Conservation (phyloP, 495 filamentous ascomycete species). For the Polyplosphaeria fusca region DNA sequence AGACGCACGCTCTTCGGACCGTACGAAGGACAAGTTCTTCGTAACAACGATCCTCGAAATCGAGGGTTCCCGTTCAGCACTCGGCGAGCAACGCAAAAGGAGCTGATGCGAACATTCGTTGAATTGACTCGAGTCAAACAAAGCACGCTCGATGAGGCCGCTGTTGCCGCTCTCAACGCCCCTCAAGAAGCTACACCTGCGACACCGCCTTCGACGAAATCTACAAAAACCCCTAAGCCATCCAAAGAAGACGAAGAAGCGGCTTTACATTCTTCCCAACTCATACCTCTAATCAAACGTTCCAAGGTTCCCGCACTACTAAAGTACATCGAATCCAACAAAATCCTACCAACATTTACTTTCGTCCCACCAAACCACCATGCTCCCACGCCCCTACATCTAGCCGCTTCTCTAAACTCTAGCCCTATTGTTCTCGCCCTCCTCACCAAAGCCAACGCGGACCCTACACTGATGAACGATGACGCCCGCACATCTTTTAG, state of each 20-base stretch:
- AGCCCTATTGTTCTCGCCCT: slow-evolving; percentile 71
- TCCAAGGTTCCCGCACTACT: slow-evolving; percentile 85
- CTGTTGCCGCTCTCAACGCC: slow-evolving; percentile 49
- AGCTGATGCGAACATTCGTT: slow-evolving; percentile 88
- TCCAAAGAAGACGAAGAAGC: slow-evolving; percentile 80
- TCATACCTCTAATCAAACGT: slow-evolving; percentile 82
- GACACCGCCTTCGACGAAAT: slow-evolving; percentile 32
- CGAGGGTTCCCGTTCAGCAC: slow-evolving; percentile 93
- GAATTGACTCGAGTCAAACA: slow-evolving; percentile 90
- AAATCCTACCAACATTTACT: slow-evolving; percentile 62
- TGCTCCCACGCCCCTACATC: slow-evolving; percentile 79
- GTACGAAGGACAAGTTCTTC: slow-evolving; percentile 82
- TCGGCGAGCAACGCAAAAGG: slow-evolving; percentile 86
- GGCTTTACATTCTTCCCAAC: slow-evolving; percentile 75
- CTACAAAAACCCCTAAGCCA: slow-evolving; percentile 41
- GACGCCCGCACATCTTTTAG: slow-evolving; percentile 78
- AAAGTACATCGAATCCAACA: slow-evolving; percentile 73
- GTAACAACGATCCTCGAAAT: slow-evolving; percentile 76
- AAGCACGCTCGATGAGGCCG: slow-evolving; percentile 63
- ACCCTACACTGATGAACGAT: slow-evolving; percentile 65
- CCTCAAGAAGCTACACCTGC: slow-evolving; percentile 25
- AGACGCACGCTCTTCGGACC: slow-evolving; percentile 81
- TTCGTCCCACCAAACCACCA: slow-evolving; percentile 83
- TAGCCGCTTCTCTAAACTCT: slow-evolving; percentile 75
- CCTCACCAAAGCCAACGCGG: slow-evolving; percentile 67